Evolutionary conservation across 495 filamentous ascomycete species (phyloP), one percentile per base, ranked within the genome.

Genomic region (Penicillium lividum): DNA sequence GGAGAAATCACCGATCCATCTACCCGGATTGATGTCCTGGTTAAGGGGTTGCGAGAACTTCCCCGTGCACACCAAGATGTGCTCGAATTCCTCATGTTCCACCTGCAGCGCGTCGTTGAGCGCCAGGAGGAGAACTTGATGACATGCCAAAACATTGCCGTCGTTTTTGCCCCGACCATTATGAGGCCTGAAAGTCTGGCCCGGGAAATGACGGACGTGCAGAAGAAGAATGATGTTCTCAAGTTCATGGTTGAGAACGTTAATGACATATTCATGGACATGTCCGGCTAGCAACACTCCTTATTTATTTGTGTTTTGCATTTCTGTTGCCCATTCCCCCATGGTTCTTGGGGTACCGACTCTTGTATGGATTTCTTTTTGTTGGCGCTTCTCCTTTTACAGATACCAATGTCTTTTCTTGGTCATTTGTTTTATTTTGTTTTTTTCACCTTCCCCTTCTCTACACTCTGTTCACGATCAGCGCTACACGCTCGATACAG

Each of bases 141-240:
- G 95, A 94, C 90, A 18, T 89, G 93, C 36, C 86, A 90, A 68
- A 99, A 99, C 64, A 77, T 98, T 38, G 91, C 95, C 5, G 95
- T 99, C 56, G 95, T 99, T 29, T 99, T 99, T 65, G 95, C 95
- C 28, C 95, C 95, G 27, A 99, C 95, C 7, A 92, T 99, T 58
- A 94, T 99, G 89, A 82, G 94, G 51, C 91, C 96, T 27, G 78
- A 86, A 68, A 91, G 86, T 60, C 77, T 97, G 61, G 90, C 96
- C 61, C 86, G 91, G 55, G 95, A 99, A 70, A 95, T 98, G 89
- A 91, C 87, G 11, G 95, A 99, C 63, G 94, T 96, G 77, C 89
- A 93, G 62, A 84, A 89, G 57, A 96, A 97, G 82, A 96, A 95
- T 58, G 78, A 85, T 48, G 91, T 90, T 13, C 84, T 98, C 63